Conservation (phyloP, 2,329 filamentous ascomycete species). For the Neopestalotiopsis clavispora region DNA sequence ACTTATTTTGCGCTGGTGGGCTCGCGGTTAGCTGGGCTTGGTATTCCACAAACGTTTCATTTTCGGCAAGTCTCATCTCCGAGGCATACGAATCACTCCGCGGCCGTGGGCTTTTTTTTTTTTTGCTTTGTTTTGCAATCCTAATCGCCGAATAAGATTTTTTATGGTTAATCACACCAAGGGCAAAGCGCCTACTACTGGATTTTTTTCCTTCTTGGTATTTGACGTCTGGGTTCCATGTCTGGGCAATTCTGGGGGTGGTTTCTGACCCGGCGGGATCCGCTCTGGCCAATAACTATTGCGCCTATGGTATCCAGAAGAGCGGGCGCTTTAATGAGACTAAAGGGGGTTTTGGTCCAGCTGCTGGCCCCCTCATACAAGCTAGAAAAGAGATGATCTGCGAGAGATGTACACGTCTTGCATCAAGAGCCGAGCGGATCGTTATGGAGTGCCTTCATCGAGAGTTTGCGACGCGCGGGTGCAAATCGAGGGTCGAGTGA, state of each 20-base stretch:
- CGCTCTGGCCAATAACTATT: constrained; percentile 5
- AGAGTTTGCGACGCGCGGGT: neutral
- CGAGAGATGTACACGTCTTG: neutral
- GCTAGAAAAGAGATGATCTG: constrained; percentile 5
- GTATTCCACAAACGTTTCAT: constrained; percentile 13
- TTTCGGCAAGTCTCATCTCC: constrained; percentile 14
- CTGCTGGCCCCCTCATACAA: neutral
- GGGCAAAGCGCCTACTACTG: neutral
- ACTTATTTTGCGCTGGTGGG: neutral
- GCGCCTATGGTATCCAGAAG: neutral
- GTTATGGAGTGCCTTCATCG: neutral
- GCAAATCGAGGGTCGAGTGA: neutral
- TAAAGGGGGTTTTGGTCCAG: constrained; percentile 4
- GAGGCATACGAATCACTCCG: constrained; percentile 13
- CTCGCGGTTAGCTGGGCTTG: neutral
- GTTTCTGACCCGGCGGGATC: neutral
- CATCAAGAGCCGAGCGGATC: neutral
- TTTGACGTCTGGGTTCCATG: neutral
- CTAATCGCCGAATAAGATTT: neutral
- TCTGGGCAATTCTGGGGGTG: neutral
- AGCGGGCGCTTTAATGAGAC: neutral
- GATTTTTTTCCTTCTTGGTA: neutral
- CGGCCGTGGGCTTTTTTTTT: neutral
- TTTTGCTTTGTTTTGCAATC: neutral
- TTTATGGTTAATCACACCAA: neutral